Evolutionary conservation across 805 yeast genomes (phyloP).

Genomic region (Danielozyma ontarioensis): DNA sequence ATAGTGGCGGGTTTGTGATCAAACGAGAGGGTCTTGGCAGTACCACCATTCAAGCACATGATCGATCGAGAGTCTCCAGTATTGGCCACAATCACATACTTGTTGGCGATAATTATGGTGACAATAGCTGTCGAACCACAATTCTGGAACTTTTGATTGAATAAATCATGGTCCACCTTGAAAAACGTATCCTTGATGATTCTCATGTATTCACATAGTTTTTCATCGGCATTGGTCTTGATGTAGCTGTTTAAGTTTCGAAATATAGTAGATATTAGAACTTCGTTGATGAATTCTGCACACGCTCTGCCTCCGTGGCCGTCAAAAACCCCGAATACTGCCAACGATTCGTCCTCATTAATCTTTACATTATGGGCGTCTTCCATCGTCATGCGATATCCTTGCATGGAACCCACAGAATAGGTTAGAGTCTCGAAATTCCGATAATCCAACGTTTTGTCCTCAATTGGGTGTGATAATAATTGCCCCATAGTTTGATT

Average conservation of each 20-base stretch:
- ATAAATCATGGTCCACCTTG: slow-evolving; percentile 28
- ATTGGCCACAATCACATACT: slow-evolving; percentile 54
- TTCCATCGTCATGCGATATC: slow-evolving; percentile 69
- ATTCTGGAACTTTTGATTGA: slow-evolving; percentile 16
- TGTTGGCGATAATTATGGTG: slow-evolving; percentile 23
- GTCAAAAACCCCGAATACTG: slow-evolving; percentile 70
- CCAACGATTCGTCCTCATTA: slow-evolving; percentile 35
- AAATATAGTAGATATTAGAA: slow-evolving; percentile 35
- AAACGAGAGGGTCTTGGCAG: slow-evolving; percentile 45
- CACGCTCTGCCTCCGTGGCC: slow-evolving; percentile 76
- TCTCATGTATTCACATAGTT: slow-evolving; percentile 12
- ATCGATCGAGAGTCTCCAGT: slow-evolving; percentile 76
- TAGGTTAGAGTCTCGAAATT: slow-evolving; percentile 46
- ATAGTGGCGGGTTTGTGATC: slow-evolving; percentile 41
- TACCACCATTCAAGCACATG: slow-evolving; percentile 44
- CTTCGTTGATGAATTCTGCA: slow-evolving; percentile 47
- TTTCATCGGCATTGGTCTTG: background rate
- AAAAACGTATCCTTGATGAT: slow-evolving; percentile 31
- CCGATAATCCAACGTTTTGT: slow-evolving; percentile 51
- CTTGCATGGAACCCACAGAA: slow-evolving; percentile 73
- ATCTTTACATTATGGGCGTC: slow-evolving; percentile 61
- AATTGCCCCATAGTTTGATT: slow-evolving; percentile 57
- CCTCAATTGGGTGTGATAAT: slow-evolving; percentile 69
- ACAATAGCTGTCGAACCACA: slow-evolving; percentile 42
- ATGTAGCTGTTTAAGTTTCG: slow-evolving; percentile 14